These are phyloP conservation scores for Helianthus tuberosus DNA, from an alignment of 129 eudicot species.

Conservation along the genomic window DNA sequence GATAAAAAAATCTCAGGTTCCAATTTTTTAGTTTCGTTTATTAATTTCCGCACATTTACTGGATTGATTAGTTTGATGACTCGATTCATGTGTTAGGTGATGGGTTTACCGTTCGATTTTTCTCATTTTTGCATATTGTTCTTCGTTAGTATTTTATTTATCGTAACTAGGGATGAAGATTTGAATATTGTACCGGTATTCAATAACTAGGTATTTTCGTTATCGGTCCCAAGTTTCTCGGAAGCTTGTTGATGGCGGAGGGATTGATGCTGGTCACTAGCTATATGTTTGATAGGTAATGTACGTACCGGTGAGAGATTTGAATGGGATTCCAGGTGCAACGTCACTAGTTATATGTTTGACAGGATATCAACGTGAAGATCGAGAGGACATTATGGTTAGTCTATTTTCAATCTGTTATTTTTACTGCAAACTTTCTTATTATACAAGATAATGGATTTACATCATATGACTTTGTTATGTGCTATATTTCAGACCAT, in stretches of 20 bases:
- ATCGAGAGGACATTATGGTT: conserved; percentile 94
- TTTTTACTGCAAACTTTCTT: conserved; percentile 7
- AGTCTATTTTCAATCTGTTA: conserved; percentile 8
- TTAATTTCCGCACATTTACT: not conserved
- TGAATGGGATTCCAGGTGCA: too few relatives aligned
- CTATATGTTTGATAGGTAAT: too few relatives aligned
- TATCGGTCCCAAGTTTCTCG: too few relatives aligned
- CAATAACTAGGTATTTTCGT: too few relatives aligned
- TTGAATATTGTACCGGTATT: too few relatives aligned
- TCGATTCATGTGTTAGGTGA: not conserved
- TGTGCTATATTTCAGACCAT: conserved; percentile 49
- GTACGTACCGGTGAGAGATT: too few relatives aligned
- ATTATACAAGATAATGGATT: not conserved
- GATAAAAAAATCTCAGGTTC: conserved; percentile 43
- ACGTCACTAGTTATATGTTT: conserved; percentile 67
- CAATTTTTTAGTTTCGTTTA: not conserved
- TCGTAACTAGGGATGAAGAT: too few relatives aligned
- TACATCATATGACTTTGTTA: conserved; percentile 19
- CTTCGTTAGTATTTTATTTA: too few relatives aligned
- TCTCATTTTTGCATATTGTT: not conserved
- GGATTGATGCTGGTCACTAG: too few relatives aligned
- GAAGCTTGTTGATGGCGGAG: too few relatives aligned
- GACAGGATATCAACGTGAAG: conserved; percentile 81
- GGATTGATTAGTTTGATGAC: not conserved
- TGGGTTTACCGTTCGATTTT: not conserved